phyloP scores from a whole-genome alignment of 768 basidiomycete species.

The Mycena pura region DNA sequence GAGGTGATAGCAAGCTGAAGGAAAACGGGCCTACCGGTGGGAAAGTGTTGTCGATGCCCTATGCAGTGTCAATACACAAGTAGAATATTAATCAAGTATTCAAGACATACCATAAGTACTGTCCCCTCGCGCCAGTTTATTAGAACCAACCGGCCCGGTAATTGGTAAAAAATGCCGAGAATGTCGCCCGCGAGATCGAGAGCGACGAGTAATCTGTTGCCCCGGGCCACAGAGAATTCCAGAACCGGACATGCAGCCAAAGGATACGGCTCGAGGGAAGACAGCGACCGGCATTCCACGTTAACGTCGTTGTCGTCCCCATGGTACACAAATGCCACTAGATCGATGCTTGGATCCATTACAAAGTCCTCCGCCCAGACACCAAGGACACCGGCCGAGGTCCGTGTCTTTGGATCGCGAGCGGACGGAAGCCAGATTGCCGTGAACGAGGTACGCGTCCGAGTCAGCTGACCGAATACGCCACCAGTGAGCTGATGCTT shows the following conservation, averaged over 20 bases:
- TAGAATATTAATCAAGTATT: not conserved
- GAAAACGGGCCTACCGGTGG: not conserved
- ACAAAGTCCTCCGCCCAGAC: not conserved
- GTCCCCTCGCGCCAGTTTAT: slow-evolving; percentile 5
- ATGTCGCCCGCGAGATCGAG: slow-evolving; percentile 6
- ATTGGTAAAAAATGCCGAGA: not conserved
- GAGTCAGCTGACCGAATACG: slow-evolving; percentile 49
- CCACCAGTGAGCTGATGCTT: slow-evolving; percentile 72
- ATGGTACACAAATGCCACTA: slow-evolving; percentile 1
- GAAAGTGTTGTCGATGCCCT: not conserved
- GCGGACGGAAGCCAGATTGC: not conserved
- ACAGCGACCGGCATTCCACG: not conserved
- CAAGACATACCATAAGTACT: not conserved
- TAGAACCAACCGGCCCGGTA: not conserved
- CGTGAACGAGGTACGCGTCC: not conserved
- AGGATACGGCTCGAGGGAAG: not conserved
- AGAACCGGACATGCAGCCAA: not conserved
- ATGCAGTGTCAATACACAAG: not conserved
- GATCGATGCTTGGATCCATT: slow-evolving; percentile 13
- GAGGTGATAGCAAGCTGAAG: slow-evolving; percentile 1
- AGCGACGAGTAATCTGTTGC: not conserved
- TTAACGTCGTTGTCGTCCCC: not conserved
- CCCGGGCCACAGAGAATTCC: no score
- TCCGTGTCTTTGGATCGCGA: not conserved
- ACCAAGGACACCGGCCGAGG: not conserved